Evolutionary conservation across 352 stramenopile species (phyloP).

Genomic region (Globisporangium parvum): DNA sequence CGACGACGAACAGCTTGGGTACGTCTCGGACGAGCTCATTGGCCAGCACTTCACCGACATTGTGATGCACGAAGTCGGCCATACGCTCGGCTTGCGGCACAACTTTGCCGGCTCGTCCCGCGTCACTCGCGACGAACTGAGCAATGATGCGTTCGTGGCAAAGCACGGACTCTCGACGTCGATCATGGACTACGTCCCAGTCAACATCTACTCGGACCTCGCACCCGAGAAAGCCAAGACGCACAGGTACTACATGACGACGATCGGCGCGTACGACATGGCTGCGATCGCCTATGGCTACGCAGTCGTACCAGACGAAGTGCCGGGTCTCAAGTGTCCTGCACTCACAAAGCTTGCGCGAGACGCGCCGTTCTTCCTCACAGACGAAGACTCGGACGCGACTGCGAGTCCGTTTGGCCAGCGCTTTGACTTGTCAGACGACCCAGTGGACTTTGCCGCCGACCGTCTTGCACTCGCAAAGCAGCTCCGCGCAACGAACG

Average conservation of each 20-base stretch:
- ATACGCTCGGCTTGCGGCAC: conserved; percentile 82
- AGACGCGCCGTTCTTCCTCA: conserved; percentile 50
- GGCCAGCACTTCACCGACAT: conserved; percentile 64
- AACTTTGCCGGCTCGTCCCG: conserved; percentile 73
- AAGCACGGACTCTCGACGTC: conserved; percentile 50
- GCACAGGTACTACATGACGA: conserved; percentile 65
- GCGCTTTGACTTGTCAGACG: conserved; percentile 49
- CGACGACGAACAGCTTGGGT: conserved; percentile 1
- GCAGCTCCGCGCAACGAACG: conserved; percentile 23
- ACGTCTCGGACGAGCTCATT: conserved; percentile 54
- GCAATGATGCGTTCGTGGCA: conserved; percentile 39
- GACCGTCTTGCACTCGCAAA: conserved; percentile 50
- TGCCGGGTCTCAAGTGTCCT: conserved; percentile 36
- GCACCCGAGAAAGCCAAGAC: conserved; percentile 22
- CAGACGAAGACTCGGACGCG: conserved; percentile 43
- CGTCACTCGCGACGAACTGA: conserved; percentile 48
- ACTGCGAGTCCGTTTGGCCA: conserved; percentile 45
- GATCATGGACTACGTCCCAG: conserved; percentile 86
- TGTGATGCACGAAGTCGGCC: conserved; percentile 87
- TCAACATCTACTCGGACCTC: conserved; percentile 79
- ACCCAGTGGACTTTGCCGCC: conserved; percentile 48
- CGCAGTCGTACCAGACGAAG: conserved; percentile 31
- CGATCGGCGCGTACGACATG: conserved; percentile 71
- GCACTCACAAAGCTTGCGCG: conserved; percentile 34
- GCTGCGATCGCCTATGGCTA: conserved; percentile 87